Evolutionary conservation across 1,139 yeast genomes (phyloP).

Genomic region (Scheffersomyces quercinus): DNA sequence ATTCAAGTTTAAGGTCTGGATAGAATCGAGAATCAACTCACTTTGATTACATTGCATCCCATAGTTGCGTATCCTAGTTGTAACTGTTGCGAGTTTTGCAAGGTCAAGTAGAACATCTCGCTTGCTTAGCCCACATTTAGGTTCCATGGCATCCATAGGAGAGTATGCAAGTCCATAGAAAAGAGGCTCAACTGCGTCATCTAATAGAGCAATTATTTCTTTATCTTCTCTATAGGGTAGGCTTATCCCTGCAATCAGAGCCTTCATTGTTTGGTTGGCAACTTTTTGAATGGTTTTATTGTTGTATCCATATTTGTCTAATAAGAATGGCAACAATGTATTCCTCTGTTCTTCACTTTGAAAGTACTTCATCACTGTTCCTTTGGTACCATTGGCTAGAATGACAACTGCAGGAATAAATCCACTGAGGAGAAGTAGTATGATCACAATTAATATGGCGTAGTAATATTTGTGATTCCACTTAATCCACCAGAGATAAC

Average conservation of each 20-base stretch:
- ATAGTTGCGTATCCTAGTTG: constrained; percentile 57
- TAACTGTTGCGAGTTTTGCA: constrained; percentile 55
- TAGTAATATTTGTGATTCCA: too few species aligned
- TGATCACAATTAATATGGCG: neutral
- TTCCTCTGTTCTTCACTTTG: constrained; percentile 5
- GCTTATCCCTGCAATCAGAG: too few species aligned
- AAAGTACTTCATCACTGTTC: constrained; percentile 20
- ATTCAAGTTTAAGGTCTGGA: constrained; percentile 48
- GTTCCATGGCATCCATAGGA: constrained; percentile 52
- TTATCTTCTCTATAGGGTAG: too few species aligned
- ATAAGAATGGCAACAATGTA: constrained; percentile 7
- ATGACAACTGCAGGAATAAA: constrained; percentile 23
- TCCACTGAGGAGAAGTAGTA: constrained; percentile 14
- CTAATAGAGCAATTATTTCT: neutral
- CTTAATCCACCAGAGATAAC: too few species aligned
- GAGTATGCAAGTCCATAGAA: constrained; percentile 65
- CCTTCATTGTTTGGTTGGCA: neutral
- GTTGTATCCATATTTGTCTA: constrained; percentile 4
- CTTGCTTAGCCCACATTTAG: constrained; percentile 50
- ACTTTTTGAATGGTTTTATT: neutral
- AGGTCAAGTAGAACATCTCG: constrained; percentile 57
- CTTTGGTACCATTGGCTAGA: constrained; percentile 22
- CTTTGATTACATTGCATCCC: constrained; percentile 68
- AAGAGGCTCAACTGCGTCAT: constrained; percentile 11
- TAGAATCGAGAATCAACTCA: constrained; percentile 52